Evolutionary conservation across 179 eudicot genomes (phyloP).

Genomic region (Spergularia azorica): DNA sequence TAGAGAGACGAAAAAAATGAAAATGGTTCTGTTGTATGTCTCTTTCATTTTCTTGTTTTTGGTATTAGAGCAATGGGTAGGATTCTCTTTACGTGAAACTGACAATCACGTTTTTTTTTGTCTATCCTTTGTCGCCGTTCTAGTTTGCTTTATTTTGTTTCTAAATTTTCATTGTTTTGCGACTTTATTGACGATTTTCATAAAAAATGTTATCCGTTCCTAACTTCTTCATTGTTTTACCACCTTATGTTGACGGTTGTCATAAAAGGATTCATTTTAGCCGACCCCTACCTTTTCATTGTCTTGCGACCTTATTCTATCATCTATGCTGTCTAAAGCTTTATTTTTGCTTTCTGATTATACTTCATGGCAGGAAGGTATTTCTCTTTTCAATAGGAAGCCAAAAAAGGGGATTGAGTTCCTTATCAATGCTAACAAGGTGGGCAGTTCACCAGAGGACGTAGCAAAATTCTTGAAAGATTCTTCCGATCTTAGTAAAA

Average conservation of each 20-base stretch:
- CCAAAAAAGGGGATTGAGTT: slow-evolving; percentile 92
- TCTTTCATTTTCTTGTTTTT: neutral
- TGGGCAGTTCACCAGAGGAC: slow-evolving; percentile 85
- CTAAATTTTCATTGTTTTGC: too few species aligned
- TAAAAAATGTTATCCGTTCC: neutral
- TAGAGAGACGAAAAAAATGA: neutral
- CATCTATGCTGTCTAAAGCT: neutral
- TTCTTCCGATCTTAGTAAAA: slow-evolving; percentile 79
- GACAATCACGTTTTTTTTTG: too few species aligned
- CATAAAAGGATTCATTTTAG: too few species aligned
- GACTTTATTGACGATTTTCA: neutral
- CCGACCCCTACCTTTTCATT: too few species aligned
- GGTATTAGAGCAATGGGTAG: neutral
- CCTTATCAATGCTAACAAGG: slow-evolving; percentile 85
- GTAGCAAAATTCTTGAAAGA: slow-evolving; percentile 79
- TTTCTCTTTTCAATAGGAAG: slow-evolving; percentile 86
- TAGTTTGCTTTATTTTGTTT: too few species aligned
- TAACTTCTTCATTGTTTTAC: too few species aligned
- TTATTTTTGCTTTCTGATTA: slow-evolving; percentile 30
- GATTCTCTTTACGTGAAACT: neutral
- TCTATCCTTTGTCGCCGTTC: too few species aligned
- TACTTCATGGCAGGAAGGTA: slow-evolving; percentile 92
- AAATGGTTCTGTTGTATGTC: neutral
- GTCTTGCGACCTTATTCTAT: neutral
- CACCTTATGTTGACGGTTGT: too few species aligned